These are phyloP conservation scores for Neurospora tetrasperma DNA, from an alignment of 495 filamentous ascomycete species.

Conservation along the genomic window DNA sequence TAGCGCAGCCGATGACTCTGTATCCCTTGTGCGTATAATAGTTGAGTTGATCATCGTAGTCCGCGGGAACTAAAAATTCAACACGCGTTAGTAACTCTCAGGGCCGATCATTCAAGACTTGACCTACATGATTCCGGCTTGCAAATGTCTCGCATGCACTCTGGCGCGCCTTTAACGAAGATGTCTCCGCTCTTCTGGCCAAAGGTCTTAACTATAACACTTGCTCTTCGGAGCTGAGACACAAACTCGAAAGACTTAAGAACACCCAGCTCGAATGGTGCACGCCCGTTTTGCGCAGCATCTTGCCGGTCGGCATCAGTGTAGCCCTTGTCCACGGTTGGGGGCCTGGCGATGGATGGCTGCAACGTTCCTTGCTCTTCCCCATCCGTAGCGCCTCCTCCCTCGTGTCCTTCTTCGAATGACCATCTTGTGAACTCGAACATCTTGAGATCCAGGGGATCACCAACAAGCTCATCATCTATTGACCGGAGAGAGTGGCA, in stretches of 20 bases:
- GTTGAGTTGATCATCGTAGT: constrained; percentile 79
- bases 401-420: constrained; percentile 74
- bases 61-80: constrained; percentile 45
- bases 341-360: constrained; percentile 80
- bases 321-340: constrained; percentile 39
- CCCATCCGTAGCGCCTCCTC: constrained; percentile 44
- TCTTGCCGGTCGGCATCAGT: not conserved
- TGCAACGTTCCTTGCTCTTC: constrained; percentile 57
- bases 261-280: constrained; percentile 68
- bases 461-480: constrained; percentile 80
- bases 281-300: constrained; percentile 8
- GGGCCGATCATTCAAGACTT: too few relatives aligned
- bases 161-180: constrained; percentile 94
- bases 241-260: constrained; percentile 90
- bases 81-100: too few relatives aligned
- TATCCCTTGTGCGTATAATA: constrained; percentile 94
- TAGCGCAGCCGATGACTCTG: constrained; percentile 94
- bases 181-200: constrained; percentile 68
- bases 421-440: constrained; percentile 95
- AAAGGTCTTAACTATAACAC: constrained; percentile 82
- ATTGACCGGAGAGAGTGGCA: constrained; percentile 86
- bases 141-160: constrained; percentile 93
- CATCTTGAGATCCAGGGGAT: constrained; percentile 97
- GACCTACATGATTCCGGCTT: constrained; percentile 50
- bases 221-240: constrained; percentile 88